These are phyloP conservation scores for Microdochium nivale DNA, from an alignment of 2,329 filamentous ascomycete species.

Conservation along the genomic window DNA sequence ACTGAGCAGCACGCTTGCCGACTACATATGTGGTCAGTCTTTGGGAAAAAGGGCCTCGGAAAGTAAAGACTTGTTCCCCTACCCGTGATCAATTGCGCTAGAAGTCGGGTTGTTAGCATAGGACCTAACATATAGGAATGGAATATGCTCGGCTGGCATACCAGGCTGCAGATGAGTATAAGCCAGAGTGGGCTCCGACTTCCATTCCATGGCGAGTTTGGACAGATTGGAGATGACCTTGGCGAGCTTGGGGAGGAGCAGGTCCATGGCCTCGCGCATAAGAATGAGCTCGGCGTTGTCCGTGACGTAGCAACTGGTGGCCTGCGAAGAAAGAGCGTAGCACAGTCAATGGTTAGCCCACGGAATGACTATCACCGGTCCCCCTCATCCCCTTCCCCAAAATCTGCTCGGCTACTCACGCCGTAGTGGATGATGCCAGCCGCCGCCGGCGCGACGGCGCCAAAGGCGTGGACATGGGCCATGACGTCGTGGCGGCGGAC, in stretches of 20 bases:
- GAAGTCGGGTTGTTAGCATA: neutral
- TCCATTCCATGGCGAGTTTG: slow-evolving; percentile 64
- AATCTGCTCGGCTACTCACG: slow-evolving; percentile 36
- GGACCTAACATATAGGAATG: no score
- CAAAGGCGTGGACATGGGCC: slow-evolving; percentile 69
- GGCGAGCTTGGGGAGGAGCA: slow-evolving; percentile 71
- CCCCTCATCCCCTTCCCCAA: neutral
- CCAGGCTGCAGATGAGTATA: slow-evolving; percentile 65
- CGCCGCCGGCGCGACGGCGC: slow-evolving; percentile 63
- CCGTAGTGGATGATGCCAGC: slow-evolving; percentile 78
- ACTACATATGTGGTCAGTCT: slow-evolving; percentile 23
- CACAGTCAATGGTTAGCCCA: no score
- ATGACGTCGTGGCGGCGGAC: slow-evolving; percentile 39
- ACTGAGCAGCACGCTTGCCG: slow-evolving; percentile 59
- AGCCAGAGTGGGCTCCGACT: slow-evolving; percentile 62
- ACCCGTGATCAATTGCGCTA: slow-evolving; percentile 32
- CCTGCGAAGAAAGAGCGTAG: slow-evolving; percentile 7
- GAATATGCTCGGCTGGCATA: neutral
- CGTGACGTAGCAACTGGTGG: slow-evolving; percentile 49
- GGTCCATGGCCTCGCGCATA: slow-evolving; percentile 62
- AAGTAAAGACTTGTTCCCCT: neutral
- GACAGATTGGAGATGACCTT: slow-evolving; percentile 69
- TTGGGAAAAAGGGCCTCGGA: neutral
- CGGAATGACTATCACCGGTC: no score
- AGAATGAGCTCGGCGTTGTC: slow-evolving; percentile 76